These are phyloP conservation scores for Leccinellum albellum DNA, from an alignment of 768 basidiomycete genomes.

Conservation along the genomic window DNA sequence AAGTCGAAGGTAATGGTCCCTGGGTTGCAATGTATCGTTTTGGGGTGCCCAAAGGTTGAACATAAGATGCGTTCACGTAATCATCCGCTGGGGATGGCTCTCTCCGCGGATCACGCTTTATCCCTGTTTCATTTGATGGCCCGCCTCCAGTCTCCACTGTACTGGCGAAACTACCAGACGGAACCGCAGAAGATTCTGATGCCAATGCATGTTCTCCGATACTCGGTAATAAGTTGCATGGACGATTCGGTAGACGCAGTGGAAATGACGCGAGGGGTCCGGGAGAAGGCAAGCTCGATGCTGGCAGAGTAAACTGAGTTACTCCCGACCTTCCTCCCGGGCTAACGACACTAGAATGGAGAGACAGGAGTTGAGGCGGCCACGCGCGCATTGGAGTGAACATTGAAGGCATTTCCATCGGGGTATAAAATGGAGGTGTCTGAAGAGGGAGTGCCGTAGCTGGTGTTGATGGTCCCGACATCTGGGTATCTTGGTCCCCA, in stretches of 20 bases:
- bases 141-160: background rate
- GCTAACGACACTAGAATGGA: background rate
- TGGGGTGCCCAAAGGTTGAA: conserved; percentile 79
- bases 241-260: conserved; percentile 17
- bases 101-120: conserved; percentile 9
- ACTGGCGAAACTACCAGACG: background rate
- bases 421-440: conserved; percentile 27
- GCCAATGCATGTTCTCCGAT: conserved; percentile 11
- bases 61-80: conserved; percentile 93
- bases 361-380: conserved; percentile 5
- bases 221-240: conserved; percentile 12
- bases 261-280: conserved; percentile 12
- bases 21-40: conserved; percentile 94
- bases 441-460: conserved; percentile 18
- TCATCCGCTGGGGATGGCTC: conserved; percentile 58
- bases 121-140: background rate
- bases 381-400: conserved; percentile 11
- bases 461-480: conserved; percentile 22
- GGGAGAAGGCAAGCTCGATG: conserved; percentile 1
- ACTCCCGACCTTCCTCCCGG: conserved; percentile 5
- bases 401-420: conserved; percentile 20
- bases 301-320: conserved; percentile 1
- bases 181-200: background rate
- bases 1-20: conserved; percentile 87
- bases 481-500: conserved; percentile 17